phyloP scores from a whole-genome alignment of 2,329 filamentous ascomycete genomes.

The Canariomyces notabilis region DNA sequence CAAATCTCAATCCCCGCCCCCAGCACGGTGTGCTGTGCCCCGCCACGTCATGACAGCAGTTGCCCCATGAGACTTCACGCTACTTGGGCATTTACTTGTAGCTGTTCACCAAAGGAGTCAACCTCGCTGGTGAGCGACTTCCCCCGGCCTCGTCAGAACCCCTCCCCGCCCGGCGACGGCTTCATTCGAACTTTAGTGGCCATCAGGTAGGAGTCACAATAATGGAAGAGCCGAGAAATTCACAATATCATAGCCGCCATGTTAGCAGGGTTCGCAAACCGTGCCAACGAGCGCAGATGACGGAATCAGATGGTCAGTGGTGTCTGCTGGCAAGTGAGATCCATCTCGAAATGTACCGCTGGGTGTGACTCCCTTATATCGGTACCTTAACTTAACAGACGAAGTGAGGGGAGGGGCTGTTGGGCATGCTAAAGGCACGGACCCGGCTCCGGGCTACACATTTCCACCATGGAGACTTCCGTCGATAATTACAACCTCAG shows the following conservation, averaged over 20 bases:
- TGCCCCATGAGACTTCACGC: background rate
- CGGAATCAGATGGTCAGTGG: conserved; percentile 15
- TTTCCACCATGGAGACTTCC: background rate
- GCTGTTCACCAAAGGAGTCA: too few relatives aligned
- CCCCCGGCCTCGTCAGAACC: too few relatives aligned
- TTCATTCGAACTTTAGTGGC: too few relatives aligned
- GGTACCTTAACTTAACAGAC: too few relatives aligned
- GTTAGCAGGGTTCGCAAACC: background rate
- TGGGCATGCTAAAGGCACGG: too few relatives aligned
- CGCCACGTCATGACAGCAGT: conserved; percentile 12
- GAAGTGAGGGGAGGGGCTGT: conserved; percentile 13
- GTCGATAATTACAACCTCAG: too few relatives aligned
- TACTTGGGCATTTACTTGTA: too few relatives aligned
- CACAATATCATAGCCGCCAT: background rate
- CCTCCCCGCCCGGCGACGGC: too few relatives aligned
- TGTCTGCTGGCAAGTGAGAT: conserved; percentile 19
- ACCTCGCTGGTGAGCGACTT: too few relatives aligned
- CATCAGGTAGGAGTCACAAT: background rate
- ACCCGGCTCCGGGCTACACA: background rate
- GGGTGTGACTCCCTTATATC: conserved; percentile 10
- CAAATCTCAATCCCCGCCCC: conserved; percentile 2
- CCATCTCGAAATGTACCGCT: conserved; percentile 15
- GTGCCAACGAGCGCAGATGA: conserved; percentile 7
- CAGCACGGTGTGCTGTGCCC: conserved; percentile 6
- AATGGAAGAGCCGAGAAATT: background rate